Conservation (phyloP, 345 rosid species). For the Brassica incana region DNA sequence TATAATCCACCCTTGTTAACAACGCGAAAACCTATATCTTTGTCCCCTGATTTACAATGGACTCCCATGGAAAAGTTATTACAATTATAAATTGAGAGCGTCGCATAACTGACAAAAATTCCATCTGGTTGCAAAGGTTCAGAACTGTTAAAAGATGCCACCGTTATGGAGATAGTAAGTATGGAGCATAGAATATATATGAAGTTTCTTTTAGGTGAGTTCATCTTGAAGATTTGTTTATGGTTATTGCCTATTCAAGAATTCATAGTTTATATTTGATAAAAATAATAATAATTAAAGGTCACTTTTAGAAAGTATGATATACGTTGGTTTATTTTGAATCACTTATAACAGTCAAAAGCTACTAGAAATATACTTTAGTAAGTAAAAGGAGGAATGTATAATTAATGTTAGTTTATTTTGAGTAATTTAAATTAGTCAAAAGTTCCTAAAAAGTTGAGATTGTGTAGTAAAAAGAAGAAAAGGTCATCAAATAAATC, state of each 20-base stretch:
- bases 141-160: not conserved
- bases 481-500: not conserved
- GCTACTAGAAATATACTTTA: not conserved
- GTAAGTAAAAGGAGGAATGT: not conserved
- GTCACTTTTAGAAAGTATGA: too few species aligned
- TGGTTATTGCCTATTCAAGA: not conserved
- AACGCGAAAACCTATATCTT: not conserved
- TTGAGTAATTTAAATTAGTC: not conserved
- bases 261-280: not conserved
- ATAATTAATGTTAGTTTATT: too few species aligned
- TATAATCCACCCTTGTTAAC: not conserved
- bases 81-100: not conserved
- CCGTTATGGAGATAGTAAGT: not conserved
- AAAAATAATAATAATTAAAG: too few species aligned
- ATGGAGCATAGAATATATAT: not conserved
- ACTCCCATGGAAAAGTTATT: not conserved
- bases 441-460: too few species aligned
- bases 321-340: not conserved
- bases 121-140: not conserved
- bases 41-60: not conserved
- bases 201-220: not conserved
- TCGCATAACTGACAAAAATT: not conserved
- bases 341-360: not conserved
- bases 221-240: not conserved
- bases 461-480: not conserved